Conservation (phyloP, 495 filamentous ascomycete species). For the Hypoxylon crocopeplum region DNA sequence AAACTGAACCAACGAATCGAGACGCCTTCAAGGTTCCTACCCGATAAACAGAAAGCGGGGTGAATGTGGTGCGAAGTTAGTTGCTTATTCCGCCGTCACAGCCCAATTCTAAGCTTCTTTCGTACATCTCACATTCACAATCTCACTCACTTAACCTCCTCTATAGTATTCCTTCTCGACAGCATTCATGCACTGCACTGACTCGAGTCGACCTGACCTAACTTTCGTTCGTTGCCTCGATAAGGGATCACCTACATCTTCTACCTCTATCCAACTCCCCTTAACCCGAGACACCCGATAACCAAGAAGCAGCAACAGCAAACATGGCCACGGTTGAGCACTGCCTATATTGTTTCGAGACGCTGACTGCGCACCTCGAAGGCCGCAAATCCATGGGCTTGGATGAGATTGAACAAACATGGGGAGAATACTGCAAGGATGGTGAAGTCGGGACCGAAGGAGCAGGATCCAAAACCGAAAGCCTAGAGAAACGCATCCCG, state of each 20-base stretch:
- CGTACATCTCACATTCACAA: background rate
- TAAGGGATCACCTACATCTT: background rate
- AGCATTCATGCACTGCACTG: too few relatives aligned
- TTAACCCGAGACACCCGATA: too few relatives aligned
- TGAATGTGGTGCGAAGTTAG: background rate
- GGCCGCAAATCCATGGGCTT: slow-evolving; percentile 59
- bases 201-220: background rate
- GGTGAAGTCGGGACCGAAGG: slow-evolving; percentile 28
- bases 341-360: slow-evolving; percentile 92
- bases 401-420: slow-evolving; percentile 72
- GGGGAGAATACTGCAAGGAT: slow-evolving; percentile 59
- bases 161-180: too few relatives aligned
- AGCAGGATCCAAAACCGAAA: slow-evolving; percentile 35
- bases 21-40: background rate
- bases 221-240: background rate
- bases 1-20: background rate
- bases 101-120: too few relatives aligned
- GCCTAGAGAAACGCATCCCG: slow-evolving; percentile 46
- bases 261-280: too few relatives aligned
- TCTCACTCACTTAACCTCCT: too few relatives aligned
- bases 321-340: slow-evolving; percentile 83
- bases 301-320: slow-evolving; percentile 5
- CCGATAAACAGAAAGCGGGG: slow-evolving; percentile 9
- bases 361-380: slow-evolving; percentile 64
- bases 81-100: background rate